Conservation (phyloP, 345 rosid species). For the Aquilaria malaccensis region DNA sequence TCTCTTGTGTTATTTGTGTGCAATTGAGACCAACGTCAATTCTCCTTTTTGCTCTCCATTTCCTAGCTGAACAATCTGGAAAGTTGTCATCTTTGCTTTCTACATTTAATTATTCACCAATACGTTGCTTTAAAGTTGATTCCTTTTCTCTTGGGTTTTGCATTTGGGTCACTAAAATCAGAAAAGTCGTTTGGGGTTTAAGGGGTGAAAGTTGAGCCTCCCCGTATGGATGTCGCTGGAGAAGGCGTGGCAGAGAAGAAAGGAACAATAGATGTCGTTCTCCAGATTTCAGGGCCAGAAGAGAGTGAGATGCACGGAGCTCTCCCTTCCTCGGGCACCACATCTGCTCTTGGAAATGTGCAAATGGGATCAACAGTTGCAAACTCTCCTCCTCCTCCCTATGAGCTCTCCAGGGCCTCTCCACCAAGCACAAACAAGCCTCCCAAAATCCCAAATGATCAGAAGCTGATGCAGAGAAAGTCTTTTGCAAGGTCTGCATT, state of each 20-base stretch:
- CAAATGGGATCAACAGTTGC: conserved; percentile 10
- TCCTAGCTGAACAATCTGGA: no score
- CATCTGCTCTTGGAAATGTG: conserved; percentile 12
- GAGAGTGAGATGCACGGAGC: neutral
- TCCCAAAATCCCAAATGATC: conserved; percentile 23
- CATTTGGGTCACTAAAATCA: no score
- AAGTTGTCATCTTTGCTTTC: no score
- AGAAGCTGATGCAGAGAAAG: conserved; percentile 17
- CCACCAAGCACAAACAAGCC: conserved; percentile 23
- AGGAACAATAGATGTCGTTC: conserved; percentile 29
- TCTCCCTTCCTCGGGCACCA: neutral
- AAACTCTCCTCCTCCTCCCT: conserved; percentile 17
- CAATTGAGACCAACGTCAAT: no score
- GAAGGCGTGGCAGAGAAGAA: conserved; percentile 12
- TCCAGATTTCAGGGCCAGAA: conserved; percentile 25
- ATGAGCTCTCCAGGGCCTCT: conserved; percentile 11
- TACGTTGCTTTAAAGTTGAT: no score
- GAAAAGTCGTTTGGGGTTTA: no score
- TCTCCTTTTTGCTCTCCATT: no score
- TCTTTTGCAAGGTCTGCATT: conserved; percentile 31
- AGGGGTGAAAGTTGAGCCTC: no score
- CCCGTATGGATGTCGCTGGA: no score
- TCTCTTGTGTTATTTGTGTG: no score
- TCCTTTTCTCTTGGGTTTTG: no score
- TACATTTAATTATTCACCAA: no score